Percentiles rank a stretch among this genome's conserved stretches.
Conservation (phyloP, 2,329 filamentous ascomycete species). For the Fusarium illudens region DNA sequence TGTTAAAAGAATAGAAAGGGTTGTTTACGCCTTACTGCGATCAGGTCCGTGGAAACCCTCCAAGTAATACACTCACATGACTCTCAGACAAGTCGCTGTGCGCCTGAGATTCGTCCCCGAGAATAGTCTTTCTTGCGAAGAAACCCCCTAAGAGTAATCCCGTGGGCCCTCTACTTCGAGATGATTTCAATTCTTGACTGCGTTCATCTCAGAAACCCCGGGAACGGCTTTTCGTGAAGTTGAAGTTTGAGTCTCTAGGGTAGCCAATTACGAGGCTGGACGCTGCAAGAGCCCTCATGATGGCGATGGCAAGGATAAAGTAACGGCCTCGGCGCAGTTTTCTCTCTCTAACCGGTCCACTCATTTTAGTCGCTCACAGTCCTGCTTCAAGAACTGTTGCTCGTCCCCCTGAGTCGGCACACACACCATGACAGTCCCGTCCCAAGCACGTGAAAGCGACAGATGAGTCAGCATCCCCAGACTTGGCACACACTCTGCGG, state of each 20-base stretch:
- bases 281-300: background rate
- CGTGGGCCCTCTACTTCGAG: too few relatives aligned
- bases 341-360: background rate
- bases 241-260: background rate
- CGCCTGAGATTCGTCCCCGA: too few relatives aligned
- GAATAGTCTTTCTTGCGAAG: too few relatives aligned
- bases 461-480: slow-evolving; percentile 18
- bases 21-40: too few relatives aligned
- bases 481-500: background rate
- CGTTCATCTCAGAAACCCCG: too few relatives aligned
- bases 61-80: too few relatives aligned
- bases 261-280: background rate
- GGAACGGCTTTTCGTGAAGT: background rate
- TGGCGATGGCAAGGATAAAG: background rate
- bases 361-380: background rate
- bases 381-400: background rate
- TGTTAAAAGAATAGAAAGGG: too few relatives aligned
- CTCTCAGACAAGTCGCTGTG: too few relatives aligned
- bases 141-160: too few relatives aligned
- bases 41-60: too few relatives aligned
- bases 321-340: background rate
- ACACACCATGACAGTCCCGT: background rate
- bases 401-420: background rate
- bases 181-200: background rate
- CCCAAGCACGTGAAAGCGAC: slow-evolving; percentile 23